These are phyloP conservation scores for Bretziella fagacearum DNA, from an alignment of 2,329 filamentous ascomycete genomes.

Conservation along the genomic window DNA sequence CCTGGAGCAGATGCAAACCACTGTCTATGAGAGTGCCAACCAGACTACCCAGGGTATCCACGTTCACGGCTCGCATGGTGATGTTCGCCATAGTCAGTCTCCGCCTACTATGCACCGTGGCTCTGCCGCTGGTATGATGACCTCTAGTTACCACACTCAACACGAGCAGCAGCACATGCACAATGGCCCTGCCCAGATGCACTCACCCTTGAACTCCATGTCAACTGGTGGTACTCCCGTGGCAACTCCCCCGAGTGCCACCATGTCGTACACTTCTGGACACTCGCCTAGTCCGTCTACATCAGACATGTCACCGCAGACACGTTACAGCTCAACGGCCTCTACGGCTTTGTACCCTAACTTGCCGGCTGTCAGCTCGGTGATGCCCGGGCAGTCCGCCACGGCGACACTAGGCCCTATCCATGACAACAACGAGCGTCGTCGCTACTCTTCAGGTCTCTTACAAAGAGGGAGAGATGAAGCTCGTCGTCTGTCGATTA, in stretches of 20 bases:
- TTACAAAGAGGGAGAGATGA: constrained; percentile 40
- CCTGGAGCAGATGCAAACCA: constrained; percentile 88
- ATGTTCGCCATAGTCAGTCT: constrained; percentile 40
- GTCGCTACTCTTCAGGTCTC: constrained; percentile 46
- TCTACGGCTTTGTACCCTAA: constrained; percentile 57
- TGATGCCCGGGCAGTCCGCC: constrained; percentile 50
- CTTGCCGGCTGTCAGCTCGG: constrained; percentile 48
- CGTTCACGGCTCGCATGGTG: constrained; percentile 52
- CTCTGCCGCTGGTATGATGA: constrained; percentile 20
- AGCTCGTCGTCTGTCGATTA: constrained; percentile 19
- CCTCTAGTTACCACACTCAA: constrained; percentile 17
- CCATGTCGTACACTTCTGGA: constrained; percentile 59
- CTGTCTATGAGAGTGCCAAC: constrained; percentile 83
- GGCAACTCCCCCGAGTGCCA: constrained; percentile 58
- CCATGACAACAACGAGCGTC: constrained; percentile 45
- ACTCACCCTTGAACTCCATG: constrained; percentile 41
- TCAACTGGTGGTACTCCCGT: constrained; percentile 55
- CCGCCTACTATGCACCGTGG: constrained; percentile 26
- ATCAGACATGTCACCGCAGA: constrained; percentile 49
- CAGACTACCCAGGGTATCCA: constrained; percentile 67
- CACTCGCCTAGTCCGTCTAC: constrained; percentile 60
- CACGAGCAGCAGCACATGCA: constrained; percentile 18
- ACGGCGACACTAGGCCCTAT: constrained; percentile 55
- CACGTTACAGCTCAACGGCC: constrained; percentile 41
- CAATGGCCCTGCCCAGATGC: constrained; percentile 35